Base-by-base conservation (phyloP, 176 grass and related monocot species). In the Microstegium vimineum region DNA sequence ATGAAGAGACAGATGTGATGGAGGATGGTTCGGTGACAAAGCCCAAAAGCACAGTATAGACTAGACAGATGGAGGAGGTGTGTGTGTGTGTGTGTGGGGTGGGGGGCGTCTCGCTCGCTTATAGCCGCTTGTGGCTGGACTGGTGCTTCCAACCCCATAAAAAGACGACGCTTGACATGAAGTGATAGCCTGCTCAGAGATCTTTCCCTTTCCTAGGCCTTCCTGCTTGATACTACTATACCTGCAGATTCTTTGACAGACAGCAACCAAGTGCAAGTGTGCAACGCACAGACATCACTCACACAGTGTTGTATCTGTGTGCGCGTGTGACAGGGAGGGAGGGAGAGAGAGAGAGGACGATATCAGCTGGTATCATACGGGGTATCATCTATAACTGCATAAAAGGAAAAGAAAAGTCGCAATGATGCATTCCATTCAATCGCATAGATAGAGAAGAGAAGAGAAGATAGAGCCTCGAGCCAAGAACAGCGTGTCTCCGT, bases 131-230 rank as follows among this genome's bases (percentile, higher is more conserved):
- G n/a, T n/a, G n/a, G n/a, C n/a, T n/a, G n/a, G n/a, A n/a, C n/a
- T n/a, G n/a, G n/a, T n/a, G n/a, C n/a, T n/a, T n/a, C n/a, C n/a
- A n/a, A n/a, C n/a, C n/a, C 66, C 81, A 62, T 75, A 75, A 80
- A 84, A 77, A 89, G 72, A 76, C 65, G 83, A 82, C 49, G 34
- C 72, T n/a, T 71, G 87, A 85, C 78, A 64, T 76, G 72, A 75
- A 18, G 70, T 89, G 76, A 82, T 76, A 64, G 82, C 56, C 41
- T 76, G 63, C 77, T 64, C 42, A 20, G 64, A 89, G 75, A 89
- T 89, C 64, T 85, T 76, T 85, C 70, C 38, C 69, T 73, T 83
- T 56, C 75, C 75, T 74, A 47, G 17, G 62, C 71, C 73, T 57
- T 32, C 10, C 40, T 62, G 35, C 38, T 63, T 78, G 27, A 54